Evolutionary conservation across 768 basidiomycete species (phyloP), one percentile per base, ranked within the genome.

Genomic region (Serpula lacrymans): DNA sequence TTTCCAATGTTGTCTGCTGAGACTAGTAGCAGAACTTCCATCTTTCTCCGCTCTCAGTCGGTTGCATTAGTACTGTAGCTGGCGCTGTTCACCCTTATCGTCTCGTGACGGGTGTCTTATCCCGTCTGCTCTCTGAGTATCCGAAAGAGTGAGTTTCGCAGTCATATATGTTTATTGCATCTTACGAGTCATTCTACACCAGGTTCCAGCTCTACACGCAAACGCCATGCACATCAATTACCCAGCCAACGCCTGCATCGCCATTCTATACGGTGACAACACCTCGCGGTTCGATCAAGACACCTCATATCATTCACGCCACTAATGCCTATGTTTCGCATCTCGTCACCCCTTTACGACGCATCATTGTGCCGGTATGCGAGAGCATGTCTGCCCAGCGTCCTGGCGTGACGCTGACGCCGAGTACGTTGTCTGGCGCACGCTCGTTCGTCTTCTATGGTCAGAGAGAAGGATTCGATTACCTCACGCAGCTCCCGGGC

Each of bases 1-100:
- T 64, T 6, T 46, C 58, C 26, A 64, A 69, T 20, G 59, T 56
- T 34, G 24, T 41, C 2, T 52, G 62, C 24, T 43, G 5, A 11
- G 20, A 22, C 18, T 36, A 31, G n/a, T 26, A 18, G 6, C 42
- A 86, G 84, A 65, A 59, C 41, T 68, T 75, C 21, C 69, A 72
- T 49, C 58, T 86, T 4, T 67, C 75, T 0, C 53, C 60, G 3
- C 51, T 64, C 0, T 67, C 66, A 2, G 54, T 67, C 1, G 84
- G 82, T 1, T 75, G 72, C 42, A 67, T 86, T 30, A 54, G 64
- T 10, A 76, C 72, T 18, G 58, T 58, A 0, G 84, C 77, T 2
- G 84, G 80, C 1, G 78, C 84, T 0, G 59, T 82, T 21, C 82
- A 87, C 43, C 80, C 84, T 1, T 88, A 88, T 55, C 77, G 80